Percentiles rank a stretch among this genome's conserved stretches.
Evolutionary conservation across 2,329 filamentous ascomycete species (phyloP).

Genomic region (Didymella pomorum): DNA sequence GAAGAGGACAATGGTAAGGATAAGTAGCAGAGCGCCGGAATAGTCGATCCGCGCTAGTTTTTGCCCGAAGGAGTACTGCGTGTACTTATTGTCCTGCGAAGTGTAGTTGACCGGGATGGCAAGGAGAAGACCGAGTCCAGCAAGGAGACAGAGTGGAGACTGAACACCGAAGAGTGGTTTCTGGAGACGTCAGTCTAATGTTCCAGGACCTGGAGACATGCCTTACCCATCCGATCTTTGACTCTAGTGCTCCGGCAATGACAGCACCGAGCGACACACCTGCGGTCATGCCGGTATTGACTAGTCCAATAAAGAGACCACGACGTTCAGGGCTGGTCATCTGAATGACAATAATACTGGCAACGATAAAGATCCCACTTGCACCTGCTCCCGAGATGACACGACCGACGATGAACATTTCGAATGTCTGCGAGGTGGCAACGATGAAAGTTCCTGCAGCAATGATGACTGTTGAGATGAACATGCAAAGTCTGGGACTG

Average conservation of each 20-base stretch:
- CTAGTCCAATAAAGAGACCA: conserved; percentile 75
- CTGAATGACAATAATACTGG: conserved; percentile 79
- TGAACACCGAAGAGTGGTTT: conserved; percentile 77
- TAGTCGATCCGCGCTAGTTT: conserved; percentile 78
- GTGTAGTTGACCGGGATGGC: conserved; percentile 65
- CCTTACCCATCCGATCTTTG: conserved; percentile 73
- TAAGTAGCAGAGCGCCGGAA: conserved; percentile 67
- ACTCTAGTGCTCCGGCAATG: conserved; percentile 71
- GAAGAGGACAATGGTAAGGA: conserved; percentile 70
- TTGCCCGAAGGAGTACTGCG: conserved; percentile 52
- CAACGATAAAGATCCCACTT: conserved; percentile 75
- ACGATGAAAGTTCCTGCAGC: conserved; percentile 71
- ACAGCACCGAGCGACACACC: conserved; percentile 77
- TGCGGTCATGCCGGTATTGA: conserved; percentile 76
- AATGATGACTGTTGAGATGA: conserved; percentile 67
- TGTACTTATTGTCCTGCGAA: conserved; percentile 48
- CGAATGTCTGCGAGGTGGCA: conserved; percentile 65
- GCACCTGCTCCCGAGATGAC: conserved; percentile 73
- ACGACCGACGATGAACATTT: conserved; percentile 72
- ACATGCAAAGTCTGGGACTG: conserved; percentile 70
- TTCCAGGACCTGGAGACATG: background rate
- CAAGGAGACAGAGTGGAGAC: conserved; percentile 67
- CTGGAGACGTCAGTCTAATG: conserved; percentile 51
- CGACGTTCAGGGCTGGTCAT: conserved; percentile 71
- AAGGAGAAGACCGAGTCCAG: conserved; percentile 69